Percentiles rank a stretch among this genome's conserved stretches.
Evolutionary conservation across 768 basidiomycete genomes (phyloP).

Genomic region (Amanita pseudoporphyria): DNA sequence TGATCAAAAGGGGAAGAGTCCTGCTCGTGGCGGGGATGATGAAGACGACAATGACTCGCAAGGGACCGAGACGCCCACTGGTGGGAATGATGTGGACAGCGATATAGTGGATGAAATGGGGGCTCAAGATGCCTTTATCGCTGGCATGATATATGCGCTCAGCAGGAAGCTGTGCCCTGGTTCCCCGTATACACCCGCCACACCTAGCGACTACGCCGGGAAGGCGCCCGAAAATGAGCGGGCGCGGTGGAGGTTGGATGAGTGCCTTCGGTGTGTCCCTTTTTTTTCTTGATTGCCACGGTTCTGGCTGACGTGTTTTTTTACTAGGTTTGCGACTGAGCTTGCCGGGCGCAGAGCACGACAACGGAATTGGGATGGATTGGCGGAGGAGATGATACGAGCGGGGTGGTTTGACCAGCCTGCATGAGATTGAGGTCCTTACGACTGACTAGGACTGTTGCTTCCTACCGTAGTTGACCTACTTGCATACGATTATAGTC

Average conservation of each 20-base stretch:
- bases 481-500: too few relatives aligned
- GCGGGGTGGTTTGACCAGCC: conserved; percentile 63
- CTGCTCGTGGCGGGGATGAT: conserved; percentile 25
- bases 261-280: conserved; percentile 57
- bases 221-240: conserved; percentile 27
- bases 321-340: conserved; percentile 83
- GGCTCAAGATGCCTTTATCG: conserved; percentile 76
- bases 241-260: conserved; percentile 70
- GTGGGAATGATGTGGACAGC: conserved; percentile 26
- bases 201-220: conserved; percentile 27
- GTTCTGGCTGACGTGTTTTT: too few relatives aligned
- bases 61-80: conserved; percentile 42
- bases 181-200: conserved; percentile 60
- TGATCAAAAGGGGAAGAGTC: conserved; percentile 20
- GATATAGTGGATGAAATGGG: conserved; percentile 62
- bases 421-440: too few relatives aligned
- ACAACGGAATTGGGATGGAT: conserved; percentile 50
- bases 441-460: too few relatives aligned
- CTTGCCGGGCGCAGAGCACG: conserved; percentile 69
- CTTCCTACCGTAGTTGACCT: too few relatives aligned
- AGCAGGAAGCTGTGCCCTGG: conserved; percentile 67
- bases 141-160: conserved; percentile 79
- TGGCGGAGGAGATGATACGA: conserved; percentile 63
- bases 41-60: conserved; percentile 52
- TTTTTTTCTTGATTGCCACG: background rate